Conservation (phyloP, 1,284 basidiomycete species). For the Nidula niveotomentosa region DNA sequence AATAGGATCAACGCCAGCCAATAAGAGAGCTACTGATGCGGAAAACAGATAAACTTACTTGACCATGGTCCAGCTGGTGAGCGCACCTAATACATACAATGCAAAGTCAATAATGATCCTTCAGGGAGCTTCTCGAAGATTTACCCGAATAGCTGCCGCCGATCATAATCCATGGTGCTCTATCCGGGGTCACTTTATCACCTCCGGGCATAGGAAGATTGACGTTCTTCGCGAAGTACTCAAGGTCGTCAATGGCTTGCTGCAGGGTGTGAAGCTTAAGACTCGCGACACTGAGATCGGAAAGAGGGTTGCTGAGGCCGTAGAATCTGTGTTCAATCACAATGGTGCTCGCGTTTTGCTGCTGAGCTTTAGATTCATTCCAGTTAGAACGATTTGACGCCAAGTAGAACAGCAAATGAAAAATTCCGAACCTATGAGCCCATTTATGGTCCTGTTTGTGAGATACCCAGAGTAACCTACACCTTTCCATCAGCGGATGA, state of each 20-base stretch:
- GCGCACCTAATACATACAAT: too few species aligned
- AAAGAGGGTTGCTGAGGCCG: conserved; percentile 51
- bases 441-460: conserved; percentile 64
- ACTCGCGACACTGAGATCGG: conserved; percentile 59
- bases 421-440: conserved; percentile 41
- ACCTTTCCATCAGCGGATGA: neutral
- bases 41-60: too few species aligned
- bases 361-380: conserved; percentile 49
- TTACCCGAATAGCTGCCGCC: conserved; percentile 48
- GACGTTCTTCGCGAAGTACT: conserved; percentile 68
- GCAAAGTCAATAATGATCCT: too few species aligned
- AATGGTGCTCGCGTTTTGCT: conserved; percentile 61
- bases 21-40: too few species aligned
- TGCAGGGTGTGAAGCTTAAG: conserved; percentile 63
- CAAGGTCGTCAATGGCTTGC: conserved; percentile 72
- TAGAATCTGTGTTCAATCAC: conserved; percentile 53
- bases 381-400: too few species aligned
- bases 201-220: conserved; percentile 68
- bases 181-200: conserved; percentile 49
- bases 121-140: too few species aligned
- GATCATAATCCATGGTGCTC: conserved; percentile 66
- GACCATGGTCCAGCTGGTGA: too few species aligned
- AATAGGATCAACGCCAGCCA: too few species aligned
- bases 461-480: conserved; percentile 52
- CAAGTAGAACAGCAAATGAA: neutral